Evolutionary conservation across 2,329 filamentous ascomycete genomes (phyloP), one percentile per base, ranked within the genome.

Genomic region (Cryphonectria japonica): DNA sequence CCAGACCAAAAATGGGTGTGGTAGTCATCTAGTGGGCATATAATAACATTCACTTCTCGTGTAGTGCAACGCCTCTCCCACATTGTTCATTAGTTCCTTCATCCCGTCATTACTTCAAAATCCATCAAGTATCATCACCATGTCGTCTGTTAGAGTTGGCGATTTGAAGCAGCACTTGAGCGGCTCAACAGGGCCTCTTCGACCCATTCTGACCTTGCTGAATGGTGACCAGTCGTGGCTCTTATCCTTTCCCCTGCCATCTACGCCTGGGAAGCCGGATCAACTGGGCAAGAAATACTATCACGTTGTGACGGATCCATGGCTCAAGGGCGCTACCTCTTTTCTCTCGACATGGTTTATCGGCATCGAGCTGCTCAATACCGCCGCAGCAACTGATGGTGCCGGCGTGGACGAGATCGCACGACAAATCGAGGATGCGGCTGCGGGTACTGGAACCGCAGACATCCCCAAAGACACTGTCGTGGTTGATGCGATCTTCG

Each of bases 401-500:
- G 66, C 46, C 14, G 74, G 59, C 26, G 69, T 76, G 37, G 72
- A 75, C 39, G 66, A 9, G 6, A 14, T 76, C 2, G 70, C 68
- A 3, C 63, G 69, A 6, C 52, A 72, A 57, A 74, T 75, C 39
- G 74, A 76, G 63, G 34, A 59, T n/a, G 63, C 61, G 3, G 74
- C 72, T 22, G 66, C 52, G 16, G 34, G 6, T 16, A 39, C 52
- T 7, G 26, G 19, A 11, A 22, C 26, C 2, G 7, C 37, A 22
- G 5, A n/a, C 16, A 39, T 16, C 11, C 26, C 46, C 14, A 34
- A 9, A 6, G 39, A 22, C 26, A 19, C 32, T 14, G 16, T 3
- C 63, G 37, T 39, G 26, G 16, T 75, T 14, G 71, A 75, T 37
- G 73, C 69, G 39, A 74, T 75, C 41, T 50, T 73, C 37, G n/a